Evolutionary conservation across 2,329 filamentous ascomycete genomes (phyloP).

Genomic region (Fusarium haematococcum): DNA sequence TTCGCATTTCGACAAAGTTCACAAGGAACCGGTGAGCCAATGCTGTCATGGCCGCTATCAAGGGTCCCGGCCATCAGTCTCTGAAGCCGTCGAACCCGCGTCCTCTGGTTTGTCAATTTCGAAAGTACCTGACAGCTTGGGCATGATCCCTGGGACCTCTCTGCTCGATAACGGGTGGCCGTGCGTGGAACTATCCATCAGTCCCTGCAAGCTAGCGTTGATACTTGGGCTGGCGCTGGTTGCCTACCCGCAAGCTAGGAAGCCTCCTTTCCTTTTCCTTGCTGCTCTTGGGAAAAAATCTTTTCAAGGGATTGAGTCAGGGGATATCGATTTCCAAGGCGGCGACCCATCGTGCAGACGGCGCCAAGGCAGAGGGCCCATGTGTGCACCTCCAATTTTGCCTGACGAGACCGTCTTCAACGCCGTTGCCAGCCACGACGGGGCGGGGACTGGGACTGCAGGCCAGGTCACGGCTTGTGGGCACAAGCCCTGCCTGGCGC

Average conservation of each 20-base stretch:
- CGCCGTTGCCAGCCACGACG: constrained; percentile 23
- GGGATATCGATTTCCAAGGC: constrained; percentile 13
- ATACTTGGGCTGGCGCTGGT: constrained; percentile 2
- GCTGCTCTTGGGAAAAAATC: not conserved
- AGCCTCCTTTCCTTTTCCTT: not conserved
- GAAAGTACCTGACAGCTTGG: constrained; percentile 3
- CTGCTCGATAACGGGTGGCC: not conserved
- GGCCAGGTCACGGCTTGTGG: constrained; percentile 1
- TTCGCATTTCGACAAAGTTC: constrained; percentile 15
- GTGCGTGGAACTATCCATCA: constrained; percentile 26
- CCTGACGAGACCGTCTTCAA: constrained; percentile 11
- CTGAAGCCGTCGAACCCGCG: not conserved
- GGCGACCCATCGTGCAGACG: not conserved
- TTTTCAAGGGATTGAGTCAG: constrained; percentile 18
- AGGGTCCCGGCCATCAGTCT: constrained; percentile 1
- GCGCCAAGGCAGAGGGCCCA: constrained; percentile 6
- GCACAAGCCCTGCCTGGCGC: not conserved
- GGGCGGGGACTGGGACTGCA: constrained; percentile 10
- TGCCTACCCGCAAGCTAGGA: not conserved
- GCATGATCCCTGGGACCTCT: not conserved
- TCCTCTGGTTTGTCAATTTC: constrained; percentile 17
- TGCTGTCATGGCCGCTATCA: constrained; percentile 5
- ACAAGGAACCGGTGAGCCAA: constrained; percentile 22
- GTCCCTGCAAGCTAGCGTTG: constrained; percentile 21
- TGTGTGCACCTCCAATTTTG: constrained; percentile 15